Evolutionary conservation across 2,329 filamentous ascomycete species (phyloP).

Genomic region (Penicillium verrucosum): DNA sequence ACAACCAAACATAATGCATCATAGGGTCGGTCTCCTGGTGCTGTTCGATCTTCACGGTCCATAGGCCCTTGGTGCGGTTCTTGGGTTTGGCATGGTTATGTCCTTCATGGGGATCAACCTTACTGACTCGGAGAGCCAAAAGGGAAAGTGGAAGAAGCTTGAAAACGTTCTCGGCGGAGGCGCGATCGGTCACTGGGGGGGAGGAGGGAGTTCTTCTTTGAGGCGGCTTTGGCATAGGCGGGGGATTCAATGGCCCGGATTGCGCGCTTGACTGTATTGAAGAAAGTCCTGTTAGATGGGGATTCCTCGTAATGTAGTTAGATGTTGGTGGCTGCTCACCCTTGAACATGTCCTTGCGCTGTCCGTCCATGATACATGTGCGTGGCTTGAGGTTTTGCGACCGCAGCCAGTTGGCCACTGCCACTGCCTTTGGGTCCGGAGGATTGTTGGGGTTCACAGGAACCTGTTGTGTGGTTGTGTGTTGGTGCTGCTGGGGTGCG

Average conservation of each 20-base stretch:
- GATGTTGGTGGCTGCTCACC: slow-evolving; percentile 50
- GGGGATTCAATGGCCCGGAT: slow-evolving; percentile 85
- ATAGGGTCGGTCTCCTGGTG: slow-evolving; percentile 71
- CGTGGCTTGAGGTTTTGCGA: slow-evolving; percentile 81
- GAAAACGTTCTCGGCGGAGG: slow-evolving; percentile 87
- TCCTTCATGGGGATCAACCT: slow-evolving; percentile 73
- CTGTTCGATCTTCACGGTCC: slow-evolving; percentile 93
- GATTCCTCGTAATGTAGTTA: not conserved
- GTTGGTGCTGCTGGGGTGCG: slow-evolving; percentile 24
- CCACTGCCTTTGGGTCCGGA: slow-evolving; percentile 82
- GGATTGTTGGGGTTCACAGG: slow-evolving; percentile 54
- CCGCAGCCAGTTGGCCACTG: slow-evolving; percentile 83
- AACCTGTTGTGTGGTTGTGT: slow-evolving; percentile 46
- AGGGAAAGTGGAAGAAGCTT: slow-evolving; percentile 93
- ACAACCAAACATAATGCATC: slow-evolving; percentile 95
- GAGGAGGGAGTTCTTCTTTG: slow-evolving; percentile 83
- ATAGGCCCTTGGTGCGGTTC: slow-evolving; percentile 91
- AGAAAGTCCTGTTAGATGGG: not conserved
- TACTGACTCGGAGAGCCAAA: slow-evolving; percentile 83
- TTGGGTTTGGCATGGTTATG: slow-evolving; percentile 64
- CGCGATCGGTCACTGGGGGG: slow-evolving; percentile 81
- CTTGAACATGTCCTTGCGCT: slow-evolving; percentile 97
- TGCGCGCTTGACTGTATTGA: slow-evolving; percentile 77
- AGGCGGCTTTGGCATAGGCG: slow-evolving; percentile 78
- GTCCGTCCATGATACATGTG: slow-evolving; percentile 90